Conservation (phyloP, 495 filamentous ascomycete species). For the Penicillium mononematosum region DNA sequence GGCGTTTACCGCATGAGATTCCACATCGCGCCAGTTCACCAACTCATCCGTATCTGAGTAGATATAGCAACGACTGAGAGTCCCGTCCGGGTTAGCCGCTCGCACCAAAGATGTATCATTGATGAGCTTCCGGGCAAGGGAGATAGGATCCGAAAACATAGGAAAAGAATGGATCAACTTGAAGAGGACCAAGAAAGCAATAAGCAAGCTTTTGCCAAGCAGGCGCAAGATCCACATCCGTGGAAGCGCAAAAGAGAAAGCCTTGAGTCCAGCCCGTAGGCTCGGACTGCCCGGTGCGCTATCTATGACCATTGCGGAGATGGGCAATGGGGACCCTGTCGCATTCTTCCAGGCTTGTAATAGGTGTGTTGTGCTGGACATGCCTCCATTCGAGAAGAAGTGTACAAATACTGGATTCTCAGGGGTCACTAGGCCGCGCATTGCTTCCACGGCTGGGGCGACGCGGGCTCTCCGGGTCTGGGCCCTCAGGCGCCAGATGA, state of each 20-base stretch:
- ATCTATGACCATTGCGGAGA: slow-evolving; percentile 41
- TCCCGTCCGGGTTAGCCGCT: slow-evolving; percentile 18
- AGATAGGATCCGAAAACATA: slow-evolving; percentile 27
- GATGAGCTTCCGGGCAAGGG: slow-evolving; percentile 27
- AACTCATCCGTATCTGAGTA: slow-evolving; percentile 48
- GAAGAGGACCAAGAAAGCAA: slow-evolving; percentile 21
- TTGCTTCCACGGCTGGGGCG: slow-evolving; percentile 37
- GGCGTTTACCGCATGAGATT: slow-evolving; percentile 42
- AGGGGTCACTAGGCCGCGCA: slow-evolving; percentile 25
- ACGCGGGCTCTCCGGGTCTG: slow-evolving; percentile 31
- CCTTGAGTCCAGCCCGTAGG: slow-evolving; percentile 27
- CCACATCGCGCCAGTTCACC: slow-evolving; percentile 39
- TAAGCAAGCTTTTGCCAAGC: slow-evolving; percentile 29
- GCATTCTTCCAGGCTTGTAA: slow-evolving; percentile 33
- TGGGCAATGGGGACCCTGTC: slow-evolving; percentile 32
- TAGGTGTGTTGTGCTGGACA: slow-evolving; percentile 32
- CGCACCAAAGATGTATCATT: slow-evolving; percentile 33
- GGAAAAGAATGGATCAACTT: slow-evolving; percentile 18
- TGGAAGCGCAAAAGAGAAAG: slow-evolving; percentile 41
- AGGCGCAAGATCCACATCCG: slow-evolving; percentile 32
- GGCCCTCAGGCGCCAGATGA: slow-evolving; percentile 29
- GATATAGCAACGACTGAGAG: slow-evolving; percentile 40
- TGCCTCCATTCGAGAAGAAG: slow-evolving; percentile 47
- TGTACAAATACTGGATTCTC: slow-evolving; percentile 38
- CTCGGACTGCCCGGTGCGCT: slow-evolving; percentile 43